Base-by-base conservation (phyloP, 495 filamentous ascomycete genomes). In the Lasiosphaeria ovina region DNA sequence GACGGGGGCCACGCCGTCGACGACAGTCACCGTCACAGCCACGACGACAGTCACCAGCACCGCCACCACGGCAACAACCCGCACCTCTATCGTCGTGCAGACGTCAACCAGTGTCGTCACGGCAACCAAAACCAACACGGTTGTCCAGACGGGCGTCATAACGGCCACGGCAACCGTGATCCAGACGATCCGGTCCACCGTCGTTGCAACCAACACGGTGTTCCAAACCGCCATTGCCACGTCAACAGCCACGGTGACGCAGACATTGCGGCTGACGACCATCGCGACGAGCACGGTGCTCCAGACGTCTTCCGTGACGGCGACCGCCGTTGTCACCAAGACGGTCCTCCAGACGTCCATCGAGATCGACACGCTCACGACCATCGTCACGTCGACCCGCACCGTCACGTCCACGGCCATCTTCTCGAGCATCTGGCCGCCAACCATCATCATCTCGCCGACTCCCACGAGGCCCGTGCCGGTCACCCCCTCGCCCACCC, bases 1-100 rank as follows among this genome's bases (percentile, higher is more conserved):
- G 51, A 60, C 62, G 7, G 6, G 53, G 6, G n/a, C 50, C 24
- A 42, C 57, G 31, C 53, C 56, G 12, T 35, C 11, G 8, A 60
- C 63, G 1, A 69, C 69, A 31, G 59, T 59, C 53, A 71, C 57
- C 32, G 17, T 61, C 35, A 62, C 62, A 3, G 57, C 45, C 3
- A 62, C 62, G 7, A n/a, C 56, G 5, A 47, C 34, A 51, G 31
- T 34, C 44, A 45, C 34, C 65, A 42, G 38, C 44, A 47, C 44
- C 14, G 44, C 60, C 49, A 52, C 45, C 24, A 54, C 47, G 9
- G 57, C 35, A 0, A 31, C 62, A 35, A 65, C 62, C 11, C 56
- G 59, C 12, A 66, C 64, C 5, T 61, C 66, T 10, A 32, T 62
- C 0, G 44, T 61, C 3, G 35, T 55, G 0, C n/a, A 51, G 11